Evolutionary conservation across 805 yeast species (phyloP), one percentile per base, ranked within the genome.

Genomic region (Yamadazyma insecticola): DNA sequence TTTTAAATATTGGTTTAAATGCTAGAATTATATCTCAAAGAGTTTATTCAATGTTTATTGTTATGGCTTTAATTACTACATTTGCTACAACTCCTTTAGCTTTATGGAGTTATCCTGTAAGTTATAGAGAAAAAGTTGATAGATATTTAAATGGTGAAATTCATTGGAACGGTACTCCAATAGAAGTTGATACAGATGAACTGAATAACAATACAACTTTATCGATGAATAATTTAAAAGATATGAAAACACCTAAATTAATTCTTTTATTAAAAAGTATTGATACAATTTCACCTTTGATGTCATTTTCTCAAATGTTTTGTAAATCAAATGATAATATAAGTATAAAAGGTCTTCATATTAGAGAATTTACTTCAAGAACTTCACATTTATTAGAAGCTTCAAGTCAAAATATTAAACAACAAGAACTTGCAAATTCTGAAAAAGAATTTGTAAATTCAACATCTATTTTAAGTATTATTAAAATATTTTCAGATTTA

Each of bases 31-130:
- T 84, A 30, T 63, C 76, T 4, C 67, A 69, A 35, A 76, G 73
- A 39, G 77, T 78, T 1, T 84, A 75, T 51, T 79, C 89, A 12
- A 84, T 84, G 89, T 82, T 84, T 49, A 74, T 84, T 34, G 75
- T 84, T 22, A 84, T 84, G 95, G 88, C 94, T 0, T 63, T 84
- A 37, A 72, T 81, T 5, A 72, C 87, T 1, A 84, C 95, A 0
- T 81, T 84, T 45, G 54, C 75, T n/a, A 84, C 95, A 1, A 81
- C 92, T 2, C 94, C 94, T 2, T 56, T 84, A 48, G 74, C 92
- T 0, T 50, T 74, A 22, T 52, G 64, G 51, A 55, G 67, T 2
- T 84, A 83, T 47, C 89, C 95, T 1, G 67, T 68, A 7, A 52
- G 66, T 6, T 78, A 78, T 50, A 67, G 87, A 45, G 73, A 71